A percentile compares a stretch with the other conserved stretches of the same genome.
Evolutionary conservation across 306 rosid species (phyloP).

Genomic region (Ormosia emarginata): DNA sequence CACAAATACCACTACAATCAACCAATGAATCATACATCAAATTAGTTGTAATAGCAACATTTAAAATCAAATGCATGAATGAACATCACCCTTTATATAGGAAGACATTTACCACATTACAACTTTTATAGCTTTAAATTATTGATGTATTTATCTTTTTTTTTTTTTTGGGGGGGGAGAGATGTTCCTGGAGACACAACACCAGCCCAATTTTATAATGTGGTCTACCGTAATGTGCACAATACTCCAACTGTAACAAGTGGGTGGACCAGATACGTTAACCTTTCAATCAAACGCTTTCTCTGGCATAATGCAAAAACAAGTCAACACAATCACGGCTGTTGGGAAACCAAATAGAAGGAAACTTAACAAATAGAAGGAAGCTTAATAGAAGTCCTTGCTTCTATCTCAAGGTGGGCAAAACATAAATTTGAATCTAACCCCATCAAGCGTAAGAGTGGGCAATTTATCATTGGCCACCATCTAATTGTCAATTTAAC

Average conservation of each 20-base stretch:
- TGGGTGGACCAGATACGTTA: neutral
- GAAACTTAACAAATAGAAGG: neutral
- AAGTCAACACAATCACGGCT: neutral
- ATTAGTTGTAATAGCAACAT: neutral
- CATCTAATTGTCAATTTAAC: neutral
- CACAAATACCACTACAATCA: neutral
- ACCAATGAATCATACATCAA: neutral
- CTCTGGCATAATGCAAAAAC: neutral
- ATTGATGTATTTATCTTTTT: neutral
- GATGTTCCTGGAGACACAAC: neutral
- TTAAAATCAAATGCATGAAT: neutral
- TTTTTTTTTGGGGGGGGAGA: neutral
- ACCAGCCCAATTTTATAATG: neutral
- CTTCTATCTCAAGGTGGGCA: neutral
- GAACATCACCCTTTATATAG: neutral
- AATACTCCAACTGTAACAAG: neutral
- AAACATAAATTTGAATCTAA: neutral
- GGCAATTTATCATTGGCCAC: neutral
- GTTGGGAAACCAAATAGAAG: neutral
- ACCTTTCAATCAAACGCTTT: conserved; percentile 9
- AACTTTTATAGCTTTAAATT: neutral
- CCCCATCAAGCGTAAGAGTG: neutral
- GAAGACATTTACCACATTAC: neutral
- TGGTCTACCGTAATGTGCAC: neutral
- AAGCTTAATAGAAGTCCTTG: neutral